phyloP scores from a whole-genome alignment of 148 eudicot species.

The Pharnaceum exiguum region DNA sequence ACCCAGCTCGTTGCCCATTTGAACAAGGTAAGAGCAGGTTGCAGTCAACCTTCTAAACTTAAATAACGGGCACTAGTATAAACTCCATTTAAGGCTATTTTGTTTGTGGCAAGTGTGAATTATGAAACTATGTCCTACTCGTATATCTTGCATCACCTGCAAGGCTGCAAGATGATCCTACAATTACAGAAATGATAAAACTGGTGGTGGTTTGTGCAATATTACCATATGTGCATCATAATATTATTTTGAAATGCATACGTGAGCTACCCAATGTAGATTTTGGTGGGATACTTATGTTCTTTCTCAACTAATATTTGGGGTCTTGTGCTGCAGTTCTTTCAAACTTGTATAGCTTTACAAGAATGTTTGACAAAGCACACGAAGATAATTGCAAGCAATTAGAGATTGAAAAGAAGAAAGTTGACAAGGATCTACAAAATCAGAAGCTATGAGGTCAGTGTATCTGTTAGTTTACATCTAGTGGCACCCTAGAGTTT shows the following conservation, averaged over 20 bases:
- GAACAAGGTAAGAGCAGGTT: constrained; percentile 50
- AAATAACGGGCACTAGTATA: too few species aligned
- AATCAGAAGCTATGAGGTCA: constrained; percentile 31
- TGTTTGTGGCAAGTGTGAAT: neutral
- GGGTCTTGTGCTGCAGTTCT: constrained; percentile 44
- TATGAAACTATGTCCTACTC: too few species aligned
- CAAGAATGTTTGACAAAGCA: constrained; percentile 61
- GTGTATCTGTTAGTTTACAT: constrained; percentile 13
- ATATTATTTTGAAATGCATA: too few species aligned
- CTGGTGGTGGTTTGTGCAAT: too few species aligned
- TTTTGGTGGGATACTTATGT: neutral
- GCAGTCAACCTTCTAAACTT: neutral
- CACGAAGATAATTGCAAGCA: constrained; percentile 77
- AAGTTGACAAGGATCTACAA: constrained; percentile 59
- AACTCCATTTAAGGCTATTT: too few species aligned
- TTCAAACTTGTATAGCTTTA: constrained; percentile 66
- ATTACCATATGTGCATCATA: too few species aligned
- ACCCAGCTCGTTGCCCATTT: constrained; percentile 63
- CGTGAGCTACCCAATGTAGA: neutral
- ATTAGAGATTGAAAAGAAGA: constrained; percentile 63
- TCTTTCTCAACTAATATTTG: neutral
- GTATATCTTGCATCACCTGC: too few species aligned
- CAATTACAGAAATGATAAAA: too few species aligned
- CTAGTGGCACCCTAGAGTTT: constrained; percentile 20
- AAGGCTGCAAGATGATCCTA: too few species aligned